Evolutionary conservation across 306 rosid species (phyloP).

Genomic region (Quercus rubra): DNA sequence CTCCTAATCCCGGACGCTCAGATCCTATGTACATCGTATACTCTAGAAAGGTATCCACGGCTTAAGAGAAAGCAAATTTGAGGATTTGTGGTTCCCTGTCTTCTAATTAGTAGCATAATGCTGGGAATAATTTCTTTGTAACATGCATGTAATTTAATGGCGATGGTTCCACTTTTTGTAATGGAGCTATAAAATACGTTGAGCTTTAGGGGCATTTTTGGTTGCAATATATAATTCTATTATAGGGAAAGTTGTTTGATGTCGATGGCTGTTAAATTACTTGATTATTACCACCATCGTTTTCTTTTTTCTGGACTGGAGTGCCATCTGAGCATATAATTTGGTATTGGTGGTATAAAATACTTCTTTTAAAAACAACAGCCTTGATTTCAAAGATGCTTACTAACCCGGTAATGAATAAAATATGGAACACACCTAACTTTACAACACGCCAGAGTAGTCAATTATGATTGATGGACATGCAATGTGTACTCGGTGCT

Average conservation of each 20-base stretch:
- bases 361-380: too few relatives aligned
- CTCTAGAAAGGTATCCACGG: constrained; percentile 47
- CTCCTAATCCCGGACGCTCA: constrained; percentile 79
- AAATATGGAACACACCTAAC: too few relatives aligned
- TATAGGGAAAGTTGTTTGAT: not conserved
- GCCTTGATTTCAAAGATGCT: too few relatives aligned
- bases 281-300: too few relatives aligned
- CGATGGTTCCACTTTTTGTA: not conserved
- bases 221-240: too few relatives aligned
- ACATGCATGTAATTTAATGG: not conserved
- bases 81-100: not conserved
- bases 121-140: not conserved
- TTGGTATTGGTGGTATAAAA: too few relatives aligned
- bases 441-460: too few relatives aligned
- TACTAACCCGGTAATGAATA: not conserved
- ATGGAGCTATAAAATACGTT: not conserved
- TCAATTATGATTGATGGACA: too few relatives aligned
- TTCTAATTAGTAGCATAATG: not conserved
- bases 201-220: not conserved
- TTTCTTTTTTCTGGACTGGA: too few relatives aligned
- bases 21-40: constrained; percentile 73
- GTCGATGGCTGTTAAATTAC: not conserved
- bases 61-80: constrained; percentile 16
- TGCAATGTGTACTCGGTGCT: not conserved
- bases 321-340: too few relatives aligned